Evolutionary conservation across 805 yeast species (phyloP).

Genomic region (Ogataea pilisensis): DNA sequence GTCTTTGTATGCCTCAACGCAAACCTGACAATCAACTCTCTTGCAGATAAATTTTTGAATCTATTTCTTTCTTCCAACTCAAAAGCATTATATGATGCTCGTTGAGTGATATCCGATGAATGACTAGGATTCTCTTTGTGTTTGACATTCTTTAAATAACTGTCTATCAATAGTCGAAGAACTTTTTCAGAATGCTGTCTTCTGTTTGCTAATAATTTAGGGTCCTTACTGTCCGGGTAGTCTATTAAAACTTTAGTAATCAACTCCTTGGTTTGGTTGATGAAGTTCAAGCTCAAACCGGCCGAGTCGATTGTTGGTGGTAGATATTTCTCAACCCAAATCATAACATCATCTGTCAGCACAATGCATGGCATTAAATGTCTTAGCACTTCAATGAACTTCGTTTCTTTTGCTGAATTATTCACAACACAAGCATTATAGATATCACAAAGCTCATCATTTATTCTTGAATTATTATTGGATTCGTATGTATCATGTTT

Average conservation of each 20-base stretch:
- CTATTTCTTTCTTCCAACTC: slow-evolving; percentile 45
- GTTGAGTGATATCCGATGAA: slow-evolving; percentile 12
- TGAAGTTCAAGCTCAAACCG: slow-evolving; percentile 40
- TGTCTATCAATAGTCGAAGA: slow-evolving; percentile 16
- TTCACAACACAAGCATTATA: slow-evolving; percentile 32
- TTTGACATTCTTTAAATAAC: slow-evolving; percentile 21
- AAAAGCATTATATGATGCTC: not conserved
- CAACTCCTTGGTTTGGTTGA: slow-evolving; percentile 4
- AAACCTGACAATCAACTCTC: slow-evolving; percentile 36
- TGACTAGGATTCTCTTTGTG: no score
- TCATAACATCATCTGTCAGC: slow-evolving; percentile 30
- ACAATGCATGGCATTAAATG: slow-evolving; percentile 32
- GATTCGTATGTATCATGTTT: slow-evolving; percentile 35
- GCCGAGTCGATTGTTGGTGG: slow-evolving; percentile 57
- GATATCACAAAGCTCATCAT: slow-evolving; percentile 34
- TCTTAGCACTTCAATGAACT: slow-evolving; percentile 37
- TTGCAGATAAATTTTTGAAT: slow-evolving; percentile 43
- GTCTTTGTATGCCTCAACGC: slow-evolving; percentile 35
- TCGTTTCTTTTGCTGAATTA: slow-evolving; percentile 31
- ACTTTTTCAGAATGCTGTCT: slow-evolving; percentile 14
- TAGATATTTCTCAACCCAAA: slow-evolving; percentile 49
- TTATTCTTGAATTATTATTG: slow-evolving; percentile 29
- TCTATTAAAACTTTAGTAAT: slow-evolving; percentile 7
- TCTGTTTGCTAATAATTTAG: slow-evolving; percentile 4
- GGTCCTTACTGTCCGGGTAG: slow-evolving; percentile 5